Evolutionary conservation across 2,329 filamentous ascomycete genomes (phyloP), one percentile per base, ranked within the genome.

Genomic region (Colletotrichum chrysophilum): DNA sequence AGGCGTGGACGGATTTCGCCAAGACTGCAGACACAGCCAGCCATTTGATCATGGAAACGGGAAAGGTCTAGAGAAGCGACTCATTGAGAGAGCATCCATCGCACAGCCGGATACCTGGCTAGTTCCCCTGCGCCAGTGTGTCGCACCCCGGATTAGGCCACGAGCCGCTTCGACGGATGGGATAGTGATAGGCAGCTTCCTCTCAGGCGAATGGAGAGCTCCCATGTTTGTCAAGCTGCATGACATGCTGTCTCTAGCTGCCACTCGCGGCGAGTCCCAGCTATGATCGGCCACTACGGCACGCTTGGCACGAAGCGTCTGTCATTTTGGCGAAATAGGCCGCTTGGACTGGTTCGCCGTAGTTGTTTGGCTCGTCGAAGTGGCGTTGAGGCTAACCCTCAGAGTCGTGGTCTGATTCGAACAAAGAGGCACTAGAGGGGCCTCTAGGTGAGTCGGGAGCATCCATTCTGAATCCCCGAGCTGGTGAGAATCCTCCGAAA

Each of bases 61-160:
- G 16, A 36, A 13, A 30, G 38, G 24, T 21, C 55, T 30, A 34
- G 38, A n/a, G 30, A 55, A 32, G 18, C 43, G 38, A 36, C 4
- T 34, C 21, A 36, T 43, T 32, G 56, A 38, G 28, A 38, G 28
- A 60, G 32, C 70, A 38, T 48, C 34, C 28, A 58, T 38, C 18
- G 66, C 56, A 36, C 26, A 52, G 58, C 26, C 56, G 18, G 34
- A 24, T 52, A 26, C 18, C 26, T 16, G 56, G 56, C 70, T 71
- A 62, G 72, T 43, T 32, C 28, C 18, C 28, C 68, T 32, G 21
- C 24, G 72, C 36, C 55, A 12, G n/a, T 72, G 58, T 73, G 64
- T 69, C 32, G 64, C 64, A 68, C 21, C 61, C 74, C 74, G 70
- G 74, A 75, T 75, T 34, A 34, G 70, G 70, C 28, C 34, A 64